phyloP scores from a whole-genome alignment of 2,329 filamentous ascomycete genomes.

The Botrytis byssoidea region DNA sequence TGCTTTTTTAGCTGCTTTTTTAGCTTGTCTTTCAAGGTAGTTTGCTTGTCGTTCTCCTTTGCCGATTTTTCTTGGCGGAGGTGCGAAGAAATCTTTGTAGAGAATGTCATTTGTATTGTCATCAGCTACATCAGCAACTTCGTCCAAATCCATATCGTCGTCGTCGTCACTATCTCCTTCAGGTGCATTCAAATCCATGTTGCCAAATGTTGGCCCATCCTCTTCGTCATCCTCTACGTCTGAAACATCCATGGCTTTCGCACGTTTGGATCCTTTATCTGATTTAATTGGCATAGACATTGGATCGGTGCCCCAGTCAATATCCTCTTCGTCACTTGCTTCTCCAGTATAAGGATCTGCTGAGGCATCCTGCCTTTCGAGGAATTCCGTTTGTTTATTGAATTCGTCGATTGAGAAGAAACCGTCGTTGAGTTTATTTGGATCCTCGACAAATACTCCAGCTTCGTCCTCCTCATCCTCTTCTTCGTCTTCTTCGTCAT shows the following conservation, averaged over 20 bases:
- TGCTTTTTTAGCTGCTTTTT: slow-evolving; percentile 44
- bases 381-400: slow-evolving; percentile 87
- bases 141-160: slow-evolving; percentile 51
- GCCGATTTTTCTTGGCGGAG: slow-evolving; percentile 69
- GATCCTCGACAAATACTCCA: slow-evolving; percentile 66
- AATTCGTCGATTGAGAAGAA: slow-evolving; percentile 99
- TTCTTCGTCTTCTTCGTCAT: slow-evolving; percentile 46
- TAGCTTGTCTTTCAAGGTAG: slow-evolving; percentile 41
- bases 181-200: slow-evolving; percentile 70
- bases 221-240: slow-evolving; percentile 54
- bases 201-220: slow-evolving; percentile 78
- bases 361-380: slow-evolving; percentile 80
- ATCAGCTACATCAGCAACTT: slow-evolving; percentile 52
- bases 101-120: slow-evolving; percentile 84
- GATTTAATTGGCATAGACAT: slow-evolving; percentile 45
- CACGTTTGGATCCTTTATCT: slow-evolving; percentile 37
- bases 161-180: slow-evolving; percentile 66
- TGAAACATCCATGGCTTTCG: slow-evolving; percentile 38
- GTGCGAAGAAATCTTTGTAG: slow-evolving; percentile 92
- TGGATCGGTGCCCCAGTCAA: slow-evolving; percentile 86
- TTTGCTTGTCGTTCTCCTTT: slow-evolving; percentile 49
- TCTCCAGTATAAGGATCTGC: slow-evolving; percentile 73
- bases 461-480: slow-evolving; percentile 50
- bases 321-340: slow-evolving; percentile 78
- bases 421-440: slow-evolving; percentile 87